phyloP scores from a whole-genome alignment of 1,284 basidiomycete genomes.

The Tranzscheliella williamsii region DNA sequence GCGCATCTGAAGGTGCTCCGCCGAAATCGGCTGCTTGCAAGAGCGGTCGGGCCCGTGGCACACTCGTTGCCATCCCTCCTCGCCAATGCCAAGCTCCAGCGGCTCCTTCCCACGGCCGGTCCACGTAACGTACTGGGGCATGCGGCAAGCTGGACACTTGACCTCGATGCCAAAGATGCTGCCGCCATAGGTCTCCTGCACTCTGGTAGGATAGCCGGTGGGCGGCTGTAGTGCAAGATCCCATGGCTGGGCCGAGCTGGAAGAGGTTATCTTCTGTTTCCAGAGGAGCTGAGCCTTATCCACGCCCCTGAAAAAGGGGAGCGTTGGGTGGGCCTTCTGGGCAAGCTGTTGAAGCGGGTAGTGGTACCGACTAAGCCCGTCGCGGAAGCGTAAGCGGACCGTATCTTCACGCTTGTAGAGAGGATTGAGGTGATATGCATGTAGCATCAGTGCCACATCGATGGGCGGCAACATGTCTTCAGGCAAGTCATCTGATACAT shows the following conservation, averaged over 20 bases:
- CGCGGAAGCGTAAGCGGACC: slow-evolving; percentile 13
- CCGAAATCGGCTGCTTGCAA: slow-evolving; percentile 13
- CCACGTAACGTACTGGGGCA: slow-evolving; percentile 22
- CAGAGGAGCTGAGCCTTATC: slow-evolving; percentile 14
- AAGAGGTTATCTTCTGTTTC: slow-evolving; percentile 5
- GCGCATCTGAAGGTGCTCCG: slow-evolving; percentile 28
- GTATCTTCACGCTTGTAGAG: slow-evolving; percentile 19
- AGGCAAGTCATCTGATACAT: slow-evolving; percentile 7
- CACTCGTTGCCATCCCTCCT: slow-evolving; percentile 18
- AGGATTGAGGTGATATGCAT: slow-evolving; percentile 41
- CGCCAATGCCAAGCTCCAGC: slow-evolving; percentile 17
- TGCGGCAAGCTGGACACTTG: slow-evolving; percentile 19
- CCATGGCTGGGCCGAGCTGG: slow-evolving; percentile 27
- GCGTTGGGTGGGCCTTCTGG: slow-evolving; percentile 10
- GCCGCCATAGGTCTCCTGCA: slow-evolving; percentile 23
- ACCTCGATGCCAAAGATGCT: slow-evolving; percentile 28
- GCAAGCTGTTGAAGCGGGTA: slow-evolving; percentile 28
- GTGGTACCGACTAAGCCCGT: slow-evolving; percentile 9
- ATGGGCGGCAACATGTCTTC: slow-evolving; percentile 37
- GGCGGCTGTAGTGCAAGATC: slow-evolving; percentile 30
- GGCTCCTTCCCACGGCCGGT: slow-evolving; percentile 24
- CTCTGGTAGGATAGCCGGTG: slow-evolving; percentile 18
- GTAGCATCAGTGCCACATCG: slow-evolving; percentile 48
- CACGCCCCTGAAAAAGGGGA: slow-evolving; percentile 27
- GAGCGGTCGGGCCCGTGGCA: neutral